These are phyloP conservation scores for Arabidopsis arenosa DNA, from an alignment of 345 rosid species.

Conservation along the genomic window DNA sequence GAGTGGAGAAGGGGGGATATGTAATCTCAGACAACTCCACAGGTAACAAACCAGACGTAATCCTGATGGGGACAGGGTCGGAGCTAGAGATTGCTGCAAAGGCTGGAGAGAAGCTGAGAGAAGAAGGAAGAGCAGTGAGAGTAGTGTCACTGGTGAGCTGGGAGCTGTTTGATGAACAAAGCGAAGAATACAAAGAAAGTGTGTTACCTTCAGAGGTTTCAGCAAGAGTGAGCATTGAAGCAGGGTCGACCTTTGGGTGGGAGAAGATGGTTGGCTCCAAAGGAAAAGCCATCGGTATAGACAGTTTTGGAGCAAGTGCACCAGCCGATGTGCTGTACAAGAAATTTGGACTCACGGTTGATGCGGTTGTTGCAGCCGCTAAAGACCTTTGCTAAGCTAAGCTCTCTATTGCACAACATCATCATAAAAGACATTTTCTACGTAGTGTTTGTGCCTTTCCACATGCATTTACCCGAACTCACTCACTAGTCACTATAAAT, in stretches of 20 bases:
- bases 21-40: slow-evolving; percentile 80
- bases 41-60: slow-evolving; percentile 79
- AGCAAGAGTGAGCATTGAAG: slow-evolving; percentile 83
- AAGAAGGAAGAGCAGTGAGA: slow-evolving; percentile 84
- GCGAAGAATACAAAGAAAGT: slow-evolving; percentile 72
- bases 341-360: slow-evolving; percentile 71
- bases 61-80: slow-evolving; percentile 88
- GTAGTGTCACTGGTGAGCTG: slow-evolving; percentile 88
- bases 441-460: slow-evolving; percentile 1
- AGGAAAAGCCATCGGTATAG: slow-evolving; percentile 81
- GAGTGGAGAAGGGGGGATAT: slow-evolving; percentile 89
- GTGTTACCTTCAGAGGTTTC: slow-evolving; percentile 70
- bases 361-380: slow-evolving; percentile 72
- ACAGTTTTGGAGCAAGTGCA: slow-evolving; percentile 90
- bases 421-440: background rate
- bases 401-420: background rate
- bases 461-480: background rate
- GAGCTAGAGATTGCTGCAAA: slow-evolving; percentile 85
- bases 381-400: slow-evolving; percentile 51
- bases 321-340: slow-evolving; percentile 77
- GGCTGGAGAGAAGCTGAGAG: slow-evolving; percentile 79
- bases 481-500: background rate
- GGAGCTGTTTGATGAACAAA: slow-evolving; percentile 79
- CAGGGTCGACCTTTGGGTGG: slow-evolving; percentile 87
- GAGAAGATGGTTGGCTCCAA: slow-evolving; percentile 64